These are phyloP conservation scores for Trametes maxima DNA, from an alignment of 768 basidiomycete species.

Conservation along the genomic window DNA sequence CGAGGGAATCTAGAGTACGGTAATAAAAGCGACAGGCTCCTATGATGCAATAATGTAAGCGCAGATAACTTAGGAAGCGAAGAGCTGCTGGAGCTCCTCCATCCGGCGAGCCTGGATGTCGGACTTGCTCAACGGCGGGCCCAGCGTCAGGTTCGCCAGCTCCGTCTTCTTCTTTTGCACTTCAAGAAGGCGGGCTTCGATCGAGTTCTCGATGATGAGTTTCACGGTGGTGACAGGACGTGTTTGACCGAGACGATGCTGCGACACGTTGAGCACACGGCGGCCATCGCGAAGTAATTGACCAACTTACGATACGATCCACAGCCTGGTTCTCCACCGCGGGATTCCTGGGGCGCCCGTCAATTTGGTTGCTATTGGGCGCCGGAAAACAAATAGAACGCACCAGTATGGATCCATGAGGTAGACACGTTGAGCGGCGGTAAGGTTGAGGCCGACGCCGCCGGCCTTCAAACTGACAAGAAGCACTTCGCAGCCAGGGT, in stretches of 20 bases:
- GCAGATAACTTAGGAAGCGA: conserved; percentile 38
- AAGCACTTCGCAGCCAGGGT: conserved; percentile 90
- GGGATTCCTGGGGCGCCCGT: conserved; percentile 68
- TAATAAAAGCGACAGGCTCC: conserved; percentile 13
- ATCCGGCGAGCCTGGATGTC: conserved; percentile 86
- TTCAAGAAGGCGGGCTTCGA: conserved; percentile 89
- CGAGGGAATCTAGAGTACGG: conserved; percentile 7
- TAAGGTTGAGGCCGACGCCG: conserved; percentile 95
- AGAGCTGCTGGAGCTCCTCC: conserved; percentile 83
- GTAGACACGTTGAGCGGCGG: conserved; percentile 91
- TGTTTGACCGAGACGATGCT: conserved; percentile 97
- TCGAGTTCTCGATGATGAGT: conserved; percentile 91
- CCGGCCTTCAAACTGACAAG: conserved; percentile 96
- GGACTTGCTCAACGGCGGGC: conserved; percentile 82
- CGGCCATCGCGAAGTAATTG: conserved; percentile 1
- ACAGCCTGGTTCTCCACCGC: conserved; percentile 98
- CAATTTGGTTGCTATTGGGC: conserved; percentile 6
- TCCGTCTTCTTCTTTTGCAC: conserved; percentile 95
- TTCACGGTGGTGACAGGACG: conserved; percentile 90
- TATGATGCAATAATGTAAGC: conserved; percentile 19
- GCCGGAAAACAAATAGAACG: conserved; percentile 21
- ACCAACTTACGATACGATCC: conserved; percentile 83
- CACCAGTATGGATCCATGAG: conserved; percentile 98
- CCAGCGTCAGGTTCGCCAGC: conserved; percentile 92
- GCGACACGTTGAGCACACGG: conserved; percentile 5